phyloP scores from a whole-genome alignment of 1,284 basidiomycete species.

The Microbotryum scabiosae region DNA sequence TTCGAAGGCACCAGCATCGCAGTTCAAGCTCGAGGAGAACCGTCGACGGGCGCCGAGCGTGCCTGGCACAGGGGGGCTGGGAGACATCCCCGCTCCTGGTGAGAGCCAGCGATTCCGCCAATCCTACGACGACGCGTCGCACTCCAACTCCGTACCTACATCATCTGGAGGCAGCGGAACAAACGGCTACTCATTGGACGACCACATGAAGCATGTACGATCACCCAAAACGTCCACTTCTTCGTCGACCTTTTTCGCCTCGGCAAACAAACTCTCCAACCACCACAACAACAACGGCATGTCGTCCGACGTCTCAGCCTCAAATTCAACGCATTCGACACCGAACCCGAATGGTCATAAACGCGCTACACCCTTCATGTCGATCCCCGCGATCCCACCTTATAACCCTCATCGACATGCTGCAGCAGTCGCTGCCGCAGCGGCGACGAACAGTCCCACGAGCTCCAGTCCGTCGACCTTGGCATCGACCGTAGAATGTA shows the following conservation, averaged over 20 bases:
- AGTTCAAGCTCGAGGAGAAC: slow-evolving; percentile 9
- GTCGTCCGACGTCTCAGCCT: too few species aligned
- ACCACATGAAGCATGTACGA: slow-evolving; percentile 21
- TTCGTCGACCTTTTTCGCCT: not conserved
- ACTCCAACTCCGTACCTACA: not conserved
- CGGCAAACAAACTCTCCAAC: not conserved
- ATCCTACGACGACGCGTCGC: not conserved
- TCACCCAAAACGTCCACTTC: slow-evolving; percentile 15
- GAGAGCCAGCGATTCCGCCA: not conserved
- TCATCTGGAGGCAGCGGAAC: slow-evolving; percentile 3
- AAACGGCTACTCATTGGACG: slow-evolving; percentile 19
- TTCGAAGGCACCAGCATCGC: not conserved
- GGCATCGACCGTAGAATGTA: too few species aligned
- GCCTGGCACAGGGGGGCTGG: not conserved
- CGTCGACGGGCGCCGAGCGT: slow-evolving; percentile 12
- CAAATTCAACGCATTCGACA: not conserved
- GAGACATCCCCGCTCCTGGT: slow-evolving; percentile 16
- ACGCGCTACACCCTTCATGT: slow-evolving; percentile 12
- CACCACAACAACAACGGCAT: too few species aligned
- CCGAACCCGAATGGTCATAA: not conserved
- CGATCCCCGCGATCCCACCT: slow-evolving; percentile 23
- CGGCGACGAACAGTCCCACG: not conserved
- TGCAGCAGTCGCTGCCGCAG: slow-evolving; percentile 4
- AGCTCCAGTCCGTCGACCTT: too few species aligned
- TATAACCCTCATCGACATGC: slow-evolving; percentile 21